Percentiles rank a stretch among this genome's conserved stretches.
Conservation (phyloP, 1,284 basidiomycete species). For the Caloboletus firmus region DNA sequence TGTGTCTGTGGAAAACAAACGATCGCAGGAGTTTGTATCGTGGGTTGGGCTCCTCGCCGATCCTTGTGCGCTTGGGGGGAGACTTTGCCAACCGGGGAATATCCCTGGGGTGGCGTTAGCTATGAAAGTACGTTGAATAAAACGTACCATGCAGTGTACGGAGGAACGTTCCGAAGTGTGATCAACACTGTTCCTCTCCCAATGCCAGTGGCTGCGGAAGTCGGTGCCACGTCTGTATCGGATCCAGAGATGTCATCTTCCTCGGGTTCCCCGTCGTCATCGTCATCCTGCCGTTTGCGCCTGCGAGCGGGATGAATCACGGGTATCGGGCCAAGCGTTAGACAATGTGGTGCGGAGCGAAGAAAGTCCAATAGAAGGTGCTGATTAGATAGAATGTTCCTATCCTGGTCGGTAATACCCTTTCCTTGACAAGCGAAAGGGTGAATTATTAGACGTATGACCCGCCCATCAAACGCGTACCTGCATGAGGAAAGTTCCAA, state of each 20-base stretch:
- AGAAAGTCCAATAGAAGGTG: conserved; percentile 85
- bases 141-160: conserved; percentile 85
- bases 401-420: conserved; percentile 91
- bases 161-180: conserved; percentile 83
- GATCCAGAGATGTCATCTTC: conserved; percentile 30
- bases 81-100: conserved; percentile 78
- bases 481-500: conserved; percentile 97
- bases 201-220: conserved; percentile 4
- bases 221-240: conserved; percentile 21
- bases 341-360: conserved; percentile 64
- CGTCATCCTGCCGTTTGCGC: conserved; percentile 46
- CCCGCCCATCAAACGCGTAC: conserved; percentile 40
- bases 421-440: conserved; percentile 56
- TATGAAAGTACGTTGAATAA: conserved; percentile 3
- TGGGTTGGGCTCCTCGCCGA: conserved; percentile 55
- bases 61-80: conserved; percentile 50
- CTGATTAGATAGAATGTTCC: conserved; percentile 93
- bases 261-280: conserved; percentile 39
- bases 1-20: conserved; percentile 73
- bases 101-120: conserved; percentile 52
- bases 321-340: conserved; percentile 63
- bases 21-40: conserved; percentile 76
- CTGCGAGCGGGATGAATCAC: conserved; percentile 41
- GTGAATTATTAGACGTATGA: background rate
- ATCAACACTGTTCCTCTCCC: conserved; percentile 73